Percentiles rank a stretch among this genome's conserved stretches.
Conservation (phyloP, 495 filamentous ascomycete species). For the Mycothermus thermophilus region DNA sequence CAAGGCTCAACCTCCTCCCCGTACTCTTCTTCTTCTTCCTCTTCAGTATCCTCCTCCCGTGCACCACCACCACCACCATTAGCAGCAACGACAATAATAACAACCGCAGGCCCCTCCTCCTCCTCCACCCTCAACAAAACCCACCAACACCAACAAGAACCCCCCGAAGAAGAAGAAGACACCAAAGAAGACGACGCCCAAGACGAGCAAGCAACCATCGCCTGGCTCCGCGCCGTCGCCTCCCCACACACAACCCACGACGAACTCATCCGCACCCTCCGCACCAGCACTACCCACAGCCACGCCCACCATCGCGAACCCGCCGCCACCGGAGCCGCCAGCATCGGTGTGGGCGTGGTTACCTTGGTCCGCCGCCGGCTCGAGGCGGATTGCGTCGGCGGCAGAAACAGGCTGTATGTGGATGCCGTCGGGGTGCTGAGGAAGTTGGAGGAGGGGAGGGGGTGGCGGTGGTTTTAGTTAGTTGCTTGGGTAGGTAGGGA, state of each 20-base stretch:
- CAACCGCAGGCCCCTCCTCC: not conserved
- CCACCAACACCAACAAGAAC: not conserved
- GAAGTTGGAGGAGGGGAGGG: conserved; percentile 27
- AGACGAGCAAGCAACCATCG: too few species aligned
- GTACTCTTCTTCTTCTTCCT: too few species aligned
- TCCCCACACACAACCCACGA: not conserved
- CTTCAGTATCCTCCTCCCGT: not conserved
- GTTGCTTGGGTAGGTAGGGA: not conserved
- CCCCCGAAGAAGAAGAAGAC: too few species aligned
- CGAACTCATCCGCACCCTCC: not conserved
- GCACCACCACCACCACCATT: not conserved
- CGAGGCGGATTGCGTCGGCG: conserved; percentile 27
- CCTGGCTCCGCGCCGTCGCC: not conserved
- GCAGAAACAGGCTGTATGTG: conserved; percentile 26
- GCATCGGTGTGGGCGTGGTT: conserved; percentile 20
- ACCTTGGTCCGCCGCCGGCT: conserved; percentile 25
- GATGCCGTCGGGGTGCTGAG: conserved; percentile 31
- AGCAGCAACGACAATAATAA: too few species aligned
- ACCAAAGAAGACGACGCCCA: too few species aligned
- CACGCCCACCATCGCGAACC: not conserved
- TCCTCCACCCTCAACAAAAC: not conserved
- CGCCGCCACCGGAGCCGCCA: not conserved
- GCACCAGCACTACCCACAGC: too few species aligned
- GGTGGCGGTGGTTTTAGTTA: conserved; percentile 27
- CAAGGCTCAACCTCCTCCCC: too few species aligned